Percentiles rank a stretch among this genome's conserved stretches.
phyloP scores from a whole-genome alignment of 106 monocot genomes.

The Chionographis japonica region DNA sequence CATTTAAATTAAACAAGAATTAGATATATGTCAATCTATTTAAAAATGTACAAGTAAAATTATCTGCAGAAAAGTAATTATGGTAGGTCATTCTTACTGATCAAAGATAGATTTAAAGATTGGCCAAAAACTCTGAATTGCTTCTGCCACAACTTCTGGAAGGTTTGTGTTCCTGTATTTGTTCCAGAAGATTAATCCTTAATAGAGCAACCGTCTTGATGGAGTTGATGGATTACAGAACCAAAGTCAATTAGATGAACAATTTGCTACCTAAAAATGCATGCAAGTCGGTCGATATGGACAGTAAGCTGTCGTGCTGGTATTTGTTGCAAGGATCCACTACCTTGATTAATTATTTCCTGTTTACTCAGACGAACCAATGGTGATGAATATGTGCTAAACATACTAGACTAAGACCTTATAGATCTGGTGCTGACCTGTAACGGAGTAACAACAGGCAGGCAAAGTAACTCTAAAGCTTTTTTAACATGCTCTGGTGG shows the following conservation, averaged over 20 bases:
- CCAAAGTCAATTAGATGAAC: not conserved
- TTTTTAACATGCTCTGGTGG: constrained; percentile 72
- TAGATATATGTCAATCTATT: not conserved
- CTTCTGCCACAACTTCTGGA: constrained; percentile 82
- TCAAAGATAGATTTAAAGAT: constrained; percentile 84
- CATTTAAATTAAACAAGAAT: constrained; percentile 10
- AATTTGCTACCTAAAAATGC: constrained; percentile 70
- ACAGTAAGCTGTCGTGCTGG: constrained; percentile 73
- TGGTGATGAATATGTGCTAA: not conserved
- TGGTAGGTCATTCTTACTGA: constrained; percentile 34
- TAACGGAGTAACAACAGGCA: constrained; percentile 62
- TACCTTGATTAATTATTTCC: constrained; percentile 65
- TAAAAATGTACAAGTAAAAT: not conserved
- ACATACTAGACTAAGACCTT: not conserved
- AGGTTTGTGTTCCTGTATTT: constrained; percentile 69
- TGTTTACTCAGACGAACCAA: constrained; percentile 23
- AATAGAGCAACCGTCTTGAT: not conserved
- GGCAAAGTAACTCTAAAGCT: constrained; percentile 74
- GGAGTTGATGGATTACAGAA: not conserved
- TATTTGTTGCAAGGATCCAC: constrained; percentile 50
- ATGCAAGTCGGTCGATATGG: constrained; percentile 86
- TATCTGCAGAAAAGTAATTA: not conserved
- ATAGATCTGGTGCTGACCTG: constrained; percentile 34
- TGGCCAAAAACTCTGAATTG: constrained; percentile 81
- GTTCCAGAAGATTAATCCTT: constrained; percentile 1